Base-by-base conservation (phyloP, 1,284 basidiomycete species). In the Rhodotorula sp. region DNA sequence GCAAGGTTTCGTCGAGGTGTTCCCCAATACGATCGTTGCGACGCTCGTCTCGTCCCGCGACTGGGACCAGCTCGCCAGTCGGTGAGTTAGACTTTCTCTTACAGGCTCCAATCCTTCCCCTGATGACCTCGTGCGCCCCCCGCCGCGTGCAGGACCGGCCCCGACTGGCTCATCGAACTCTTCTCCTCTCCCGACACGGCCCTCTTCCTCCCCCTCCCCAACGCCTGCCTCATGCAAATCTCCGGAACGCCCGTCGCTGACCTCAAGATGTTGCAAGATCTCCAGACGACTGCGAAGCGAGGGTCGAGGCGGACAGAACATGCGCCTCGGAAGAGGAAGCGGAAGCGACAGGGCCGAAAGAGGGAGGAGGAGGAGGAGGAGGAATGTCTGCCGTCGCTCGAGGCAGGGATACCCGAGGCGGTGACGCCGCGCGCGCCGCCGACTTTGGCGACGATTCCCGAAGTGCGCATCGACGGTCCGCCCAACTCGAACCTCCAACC, bases 221-320 rank as follows among this genome's bases (percentile, higher is more conserved):
- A 92, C 75, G 87, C 86, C n/a, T 93, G 90, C 78, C 85, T 90
- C 21, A 90, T 89, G 72, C 92, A 95, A 80, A 80, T 93, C 70
- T 87, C 88, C 0, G 93, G 92, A 3, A 83, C 85, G 48, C 87
- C 89, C 3, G 78, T 94, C 16, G 82, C 87, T 23, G 84, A 87
- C 66, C 73, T 84, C 21, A 78, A 79, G 7, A 68, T 72, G 12
- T 62, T 82, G 83, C 26, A 59, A 14, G 23, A 49, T 8, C 12
- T 20, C 15, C 20, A 10, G 12, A 26, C n/a, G 8, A 6, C 3
- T 7, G 21, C 31, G 20, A 51, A 49, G 60, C 46, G 20, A 39
- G 29, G 26, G 10, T 21, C 54, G n/a, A 52, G 47, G 16, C 47
- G 69, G 34, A 29, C 49, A 5, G 49, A 29, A 1, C 68, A 73